Evolutionary conservation across 225 moss, liverwort and hornwort genomes (phyloP).

Genomic region (Pleurozium schreberi): DNA sequence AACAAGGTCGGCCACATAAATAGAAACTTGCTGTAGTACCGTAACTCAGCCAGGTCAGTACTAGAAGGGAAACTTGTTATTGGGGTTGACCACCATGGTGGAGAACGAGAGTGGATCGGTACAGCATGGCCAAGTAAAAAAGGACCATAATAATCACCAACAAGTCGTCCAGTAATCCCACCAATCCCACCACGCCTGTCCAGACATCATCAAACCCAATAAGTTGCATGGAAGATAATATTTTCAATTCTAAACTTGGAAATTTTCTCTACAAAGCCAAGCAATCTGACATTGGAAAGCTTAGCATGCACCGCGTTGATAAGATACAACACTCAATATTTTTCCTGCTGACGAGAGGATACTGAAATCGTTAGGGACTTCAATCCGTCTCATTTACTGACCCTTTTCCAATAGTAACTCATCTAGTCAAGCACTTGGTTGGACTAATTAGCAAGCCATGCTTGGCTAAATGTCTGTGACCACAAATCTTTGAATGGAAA

Average conservation of each 20-base stretch:
- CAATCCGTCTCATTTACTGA: too few relatives aligned
- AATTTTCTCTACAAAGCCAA: background rate
- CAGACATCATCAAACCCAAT: constrained; percentile 17
- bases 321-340: too few relatives aligned
- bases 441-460: background rate
- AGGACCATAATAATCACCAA: constrained; percentile 91
- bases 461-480: background rate
- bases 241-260: background rate
- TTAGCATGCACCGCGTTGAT: background rate
- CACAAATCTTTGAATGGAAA: background rate
- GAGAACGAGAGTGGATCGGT: constrained; percentile 74
- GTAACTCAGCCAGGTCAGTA: background rate
- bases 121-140: constrained; percentile 92
- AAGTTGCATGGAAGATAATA: background rate
- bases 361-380: too few relatives aligned
- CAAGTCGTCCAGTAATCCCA: constrained; percentile 93
- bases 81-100: constrained; percentile 78
- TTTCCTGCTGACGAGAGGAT: too few relatives aligned
- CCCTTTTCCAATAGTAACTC: background rate
- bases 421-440: background rate
- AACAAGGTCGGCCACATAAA: background rate
- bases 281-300: background rate
- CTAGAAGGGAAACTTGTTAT: constrained; percentile 4
- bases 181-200: constrained; percentile 81
- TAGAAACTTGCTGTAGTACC: background rate